Conservation (phyloP, 2,329 filamentous ascomycete genomes). For the Xylariaceae sp. region DNA sequence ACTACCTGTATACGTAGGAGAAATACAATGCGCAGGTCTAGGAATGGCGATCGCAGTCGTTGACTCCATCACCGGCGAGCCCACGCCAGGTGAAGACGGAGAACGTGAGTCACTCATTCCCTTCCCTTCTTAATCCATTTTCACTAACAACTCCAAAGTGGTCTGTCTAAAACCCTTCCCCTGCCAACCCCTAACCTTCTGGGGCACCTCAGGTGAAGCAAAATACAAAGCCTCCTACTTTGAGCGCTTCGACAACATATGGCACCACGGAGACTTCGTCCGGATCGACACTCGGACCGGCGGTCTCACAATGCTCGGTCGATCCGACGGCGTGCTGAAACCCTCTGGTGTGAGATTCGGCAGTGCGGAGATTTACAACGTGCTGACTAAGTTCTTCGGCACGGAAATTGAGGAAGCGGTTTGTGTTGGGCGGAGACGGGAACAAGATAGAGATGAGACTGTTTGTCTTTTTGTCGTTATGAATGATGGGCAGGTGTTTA, state of each 20-base stretch:
- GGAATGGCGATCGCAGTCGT: slow-evolving; percentile 72
- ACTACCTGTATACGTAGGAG: slow-evolving; percentile 67
- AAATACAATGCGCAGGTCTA: slow-evolving; percentile 75
- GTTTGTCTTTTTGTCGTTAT: slow-evolving; percentile 88
- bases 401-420: slow-evolving; percentile 78
- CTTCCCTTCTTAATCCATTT: not conserved
- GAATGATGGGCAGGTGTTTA: slow-evolving; percentile 55
- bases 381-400: slow-evolving; percentile 81
- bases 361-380: slow-evolving; percentile 92
- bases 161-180: slow-evolving; percentile 86
- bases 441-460: slow-evolving; percentile 74
- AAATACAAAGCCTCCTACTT: slow-evolving; percentile 88
- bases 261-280: slow-evolving; percentile 96
- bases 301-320: slow-evolving; percentile 84
- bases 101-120: slow-evolving; percentile 44
- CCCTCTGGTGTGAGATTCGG: slow-evolving; percentile 90
- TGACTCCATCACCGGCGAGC: slow-evolving; percentile 55
- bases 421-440: slow-evolving; percentile 75
- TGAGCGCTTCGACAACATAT: slow-evolving; percentile 72
- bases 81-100: slow-evolving; percentile 66
- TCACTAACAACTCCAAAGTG: slow-evolving; percentile 35
- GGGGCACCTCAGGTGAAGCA: slow-evolving; percentile 66
- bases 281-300: slow-evolving; percentile 65
- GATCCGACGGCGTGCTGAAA: slow-evolving; percentile 90
- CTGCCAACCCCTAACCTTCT: slow-evolving; percentile 88